Base-by-base conservation (phyloP, 2,329 filamentous ascomycete genomes). In the Pseudogymnoascus sp. region DNA sequence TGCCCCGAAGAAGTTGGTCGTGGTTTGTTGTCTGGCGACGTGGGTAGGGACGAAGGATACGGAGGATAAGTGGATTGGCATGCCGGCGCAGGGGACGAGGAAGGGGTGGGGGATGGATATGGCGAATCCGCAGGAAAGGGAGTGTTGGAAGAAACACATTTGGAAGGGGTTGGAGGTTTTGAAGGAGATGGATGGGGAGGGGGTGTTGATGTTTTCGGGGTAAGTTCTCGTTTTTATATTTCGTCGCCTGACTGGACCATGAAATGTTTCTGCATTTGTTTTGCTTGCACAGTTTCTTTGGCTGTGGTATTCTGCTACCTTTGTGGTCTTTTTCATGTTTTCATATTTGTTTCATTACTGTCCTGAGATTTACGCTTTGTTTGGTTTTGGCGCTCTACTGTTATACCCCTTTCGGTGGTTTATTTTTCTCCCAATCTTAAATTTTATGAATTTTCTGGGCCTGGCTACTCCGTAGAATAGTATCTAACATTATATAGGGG, bases 61-160 rank as follows among this genome's bases (percentile, higher is more conserved):
- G 6, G 23, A 31, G n/a, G 25, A 52, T 52, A 31, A 28, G 23
- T 52, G 45, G 45, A 5, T 31, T 31, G 45, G 14, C 11, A 52
- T 52, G 25, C 23, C 45, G 7, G 45, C 1, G 9, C 23, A 31
- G 23, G 45, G 25, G 25, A n/a, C 7, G 7, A 31, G 7, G 14
- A 28, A 16, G 23, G 45, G 45, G 23, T 52, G 45, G 23, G 23
- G 23, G 2, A 5, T 52, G 45, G 23, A 52, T 52, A 23, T 23
- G 61, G 41, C 35, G 16, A 62, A 37, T 35, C 23, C 33, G 11
- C 14, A n/a, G 2, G 28, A 58, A 28, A 62, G n/a, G 49, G 43
- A 25, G 21, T 62, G 28, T 38, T 62, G 40, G 43, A 35, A 11
- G 61, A 62, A 25, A 31, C 33, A 58, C 8, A 62, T 52, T 52